Evolutionary conservation across 2,329 filamentous ascomycete species (phyloP).

Genomic region (Botrytis hyacinthi): DNA sequence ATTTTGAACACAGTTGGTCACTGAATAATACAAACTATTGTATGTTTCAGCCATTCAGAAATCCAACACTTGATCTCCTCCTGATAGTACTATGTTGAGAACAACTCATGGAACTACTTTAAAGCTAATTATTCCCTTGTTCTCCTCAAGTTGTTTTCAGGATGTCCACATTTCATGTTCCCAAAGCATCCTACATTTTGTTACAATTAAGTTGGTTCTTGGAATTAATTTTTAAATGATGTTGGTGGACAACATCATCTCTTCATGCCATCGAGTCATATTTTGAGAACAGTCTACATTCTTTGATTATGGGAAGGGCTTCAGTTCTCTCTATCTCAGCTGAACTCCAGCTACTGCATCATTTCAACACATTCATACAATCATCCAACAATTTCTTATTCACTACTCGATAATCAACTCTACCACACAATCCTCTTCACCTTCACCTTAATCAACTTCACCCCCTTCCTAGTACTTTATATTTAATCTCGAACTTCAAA

Average conservation of each 20-base stretch:
- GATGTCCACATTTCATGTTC: background rate
- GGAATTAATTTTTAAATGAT: too few species aligned
- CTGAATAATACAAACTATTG: too few species aligned
- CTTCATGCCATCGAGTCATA: too few species aligned
- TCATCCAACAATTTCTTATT: background rate
- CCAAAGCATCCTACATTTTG: too few species aligned
- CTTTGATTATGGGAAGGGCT: background rate
- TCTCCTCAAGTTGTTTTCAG: background rate
- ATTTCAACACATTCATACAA: background rate
- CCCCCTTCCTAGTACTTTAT: background rate
- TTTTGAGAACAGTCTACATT: background rate
- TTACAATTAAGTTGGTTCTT: background rate
- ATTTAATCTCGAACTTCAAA: background rate
- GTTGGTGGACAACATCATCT: too few species aligned
- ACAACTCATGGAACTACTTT: background rate
- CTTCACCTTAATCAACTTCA: background rate
- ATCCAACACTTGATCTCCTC: background rate
- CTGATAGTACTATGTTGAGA: too few species aligned
- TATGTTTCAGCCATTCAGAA: background rate
- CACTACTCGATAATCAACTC: background rate
- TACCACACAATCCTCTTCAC: background rate
- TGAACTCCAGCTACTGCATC: background rate
- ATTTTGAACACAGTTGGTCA: background rate
- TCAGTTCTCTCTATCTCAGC: background rate
- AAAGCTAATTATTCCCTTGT: background rate